Evolutionary conservation across 768 basidiomycete genomes (phyloP), one percentile per base, ranked within the genome.

Genomic region (Russula earlei): DNA sequence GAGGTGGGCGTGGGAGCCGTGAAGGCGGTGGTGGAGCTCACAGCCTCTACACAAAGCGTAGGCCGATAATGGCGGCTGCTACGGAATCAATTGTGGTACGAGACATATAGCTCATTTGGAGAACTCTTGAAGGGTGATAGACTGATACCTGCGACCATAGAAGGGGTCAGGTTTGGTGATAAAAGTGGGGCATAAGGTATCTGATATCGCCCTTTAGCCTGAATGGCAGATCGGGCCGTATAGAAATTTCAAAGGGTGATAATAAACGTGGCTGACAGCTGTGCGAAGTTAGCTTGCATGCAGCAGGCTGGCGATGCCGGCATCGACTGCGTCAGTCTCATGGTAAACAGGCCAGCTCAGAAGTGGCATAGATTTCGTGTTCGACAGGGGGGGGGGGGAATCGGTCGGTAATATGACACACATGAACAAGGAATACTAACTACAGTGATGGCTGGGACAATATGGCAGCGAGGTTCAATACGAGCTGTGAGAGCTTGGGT

Each of bases 401-500:
- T n/a, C n/a, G n/a, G n/a, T n/a, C n/a, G n/a, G n/a, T n/a, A 25
- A 47, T 5, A 42, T 34, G 42, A 42, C 31, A 42, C 29, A 42
- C 40, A 37, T 24, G 22, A 12, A 19, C 17, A 43, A 20, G 24
- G 37, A 49, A 42, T 42, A 38, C 42, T 56, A 49, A 38, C 42
- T 56, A 56, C 34, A n/a, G 19, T 19, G 52, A 44, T n/a, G 41
- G 36, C 17, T 33, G 52, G 14, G 41, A 41, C 44, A 58, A 58
- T 14, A 52, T 19, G 14, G 47, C 22, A 17, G 41, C n/a, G 25
- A 58, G 52, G 36, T 54, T 49, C 12, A 14, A 33, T 33, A 82
- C 75, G 20, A 85, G 40, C 7, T 68, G 69, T 2, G 65, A 64
- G 12, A 81, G 71, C 4, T 69, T 68, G 9, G 69, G 69, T 0